Evolutionary conservation across 2,329 filamentous ascomycete genomes (phyloP), one percentile per base, ranked within the genome.

Genomic region (Trichoderma aggressivum): DNA sequence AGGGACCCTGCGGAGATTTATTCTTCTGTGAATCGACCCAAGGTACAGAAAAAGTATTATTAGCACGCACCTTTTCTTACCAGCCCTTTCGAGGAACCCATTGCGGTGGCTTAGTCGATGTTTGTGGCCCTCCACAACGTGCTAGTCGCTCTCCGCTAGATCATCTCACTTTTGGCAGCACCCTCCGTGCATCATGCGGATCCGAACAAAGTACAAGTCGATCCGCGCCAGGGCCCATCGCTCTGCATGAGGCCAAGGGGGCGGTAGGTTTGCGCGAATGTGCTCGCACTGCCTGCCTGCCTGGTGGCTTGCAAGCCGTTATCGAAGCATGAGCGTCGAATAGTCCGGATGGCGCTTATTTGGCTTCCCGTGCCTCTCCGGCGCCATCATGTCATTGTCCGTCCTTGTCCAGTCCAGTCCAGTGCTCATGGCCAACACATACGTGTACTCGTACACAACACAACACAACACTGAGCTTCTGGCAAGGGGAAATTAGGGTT

Each of bases 41-140:
- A 61, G 24, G 24, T 26, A 43, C n/a, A n/a, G 11, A 34, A 55
- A 59, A 36, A 21, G 39, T 61, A 66, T 58, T 59, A 58, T 66
- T 66, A 66, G 43, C 24, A 66, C 39, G 39, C 39, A 43, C 39
- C 16, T 43, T 53, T 59, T 59, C 36, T 61, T 32, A 53, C 55
- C 39, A 59, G 64, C 64, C 64, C 55, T 68, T 53, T 68, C 28
- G 21, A 50, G 26, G 39, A 18, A 68, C 53, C 64, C 64, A 55
- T 47, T 70, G 60, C 28, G 62, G 69, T 71, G 69, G 69, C 69
- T 71, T 71, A 71, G 69, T 71, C 69, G 69, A 67, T 59, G 53
- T 66, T 39, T 26, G 58, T 47, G 50, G 62, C 36, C 56, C 66
- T 69, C 66, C 56, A 69, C 66, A 61, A 36, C 47, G 34, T 68